phyloP scores from a whole-genome alignment of 495 filamentous ascomycete species.

The Aspergillus kassunensis region DNA sequence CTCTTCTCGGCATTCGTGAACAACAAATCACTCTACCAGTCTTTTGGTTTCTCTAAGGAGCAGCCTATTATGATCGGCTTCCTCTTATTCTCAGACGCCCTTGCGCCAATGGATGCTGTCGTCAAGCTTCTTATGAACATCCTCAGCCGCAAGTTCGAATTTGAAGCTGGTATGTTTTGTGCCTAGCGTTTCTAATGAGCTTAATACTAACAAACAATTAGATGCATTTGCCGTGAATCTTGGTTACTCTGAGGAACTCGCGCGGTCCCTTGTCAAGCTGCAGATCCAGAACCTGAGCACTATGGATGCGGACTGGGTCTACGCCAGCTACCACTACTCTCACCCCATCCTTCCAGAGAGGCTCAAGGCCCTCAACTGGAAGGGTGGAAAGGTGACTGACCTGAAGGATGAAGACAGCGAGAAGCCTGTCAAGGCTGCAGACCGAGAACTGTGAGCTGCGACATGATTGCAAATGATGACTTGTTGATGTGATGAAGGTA shows the following conservation, averaged over 20 bases:
- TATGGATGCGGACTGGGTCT: conserved; percentile 98
- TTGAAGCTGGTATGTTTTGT: conserved; percentile 71
- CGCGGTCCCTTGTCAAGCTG: conserved; percentile 86
- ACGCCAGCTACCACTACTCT: conserved; percentile 96
- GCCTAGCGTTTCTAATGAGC: background rate
- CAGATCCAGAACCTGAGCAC: conserved; percentile 97
- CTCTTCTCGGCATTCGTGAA: conserved; percentile 97
- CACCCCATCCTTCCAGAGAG: conserved; percentile 95
- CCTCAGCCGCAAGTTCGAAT: conserved; percentile 88
- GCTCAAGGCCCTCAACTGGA: conserved; percentile 85
- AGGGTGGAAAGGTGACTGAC: conserved; percentile 53
- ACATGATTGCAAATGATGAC: background rate
- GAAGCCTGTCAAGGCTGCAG: conserved; percentile 52
- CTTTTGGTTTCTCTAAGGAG: conserved; percentile 83
- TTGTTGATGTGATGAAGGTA: background rate
- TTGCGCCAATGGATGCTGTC: conserved; percentile 85
- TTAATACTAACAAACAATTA: conserved; percentile 15
- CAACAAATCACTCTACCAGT: conserved; percentile 82
- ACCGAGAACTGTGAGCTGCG: conserved; percentile 51
- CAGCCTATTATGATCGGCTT: conserved; percentile 95
- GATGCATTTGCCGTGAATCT: conserved; percentile 80
- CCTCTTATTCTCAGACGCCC: conserved; percentile 90
- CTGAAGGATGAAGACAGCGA: conserved; percentile 48
- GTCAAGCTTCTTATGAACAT: conserved; percentile 96
- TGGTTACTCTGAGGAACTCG: conserved; percentile 82